phyloP scores from a whole-genome alignment of 2,329 filamentous ascomycete species.

The Botrytis hyacinthi region DNA sequence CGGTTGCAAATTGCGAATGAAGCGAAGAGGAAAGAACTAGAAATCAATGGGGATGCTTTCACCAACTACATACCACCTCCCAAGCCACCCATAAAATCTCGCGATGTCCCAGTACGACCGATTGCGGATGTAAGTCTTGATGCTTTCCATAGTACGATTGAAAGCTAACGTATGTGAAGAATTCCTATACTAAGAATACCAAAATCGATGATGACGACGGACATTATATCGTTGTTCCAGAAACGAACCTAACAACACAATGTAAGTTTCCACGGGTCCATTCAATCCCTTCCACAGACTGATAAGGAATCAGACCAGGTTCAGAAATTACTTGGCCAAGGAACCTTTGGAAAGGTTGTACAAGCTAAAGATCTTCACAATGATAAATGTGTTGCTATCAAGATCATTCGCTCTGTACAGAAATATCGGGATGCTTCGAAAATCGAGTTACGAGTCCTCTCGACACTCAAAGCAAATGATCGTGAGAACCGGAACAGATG shows the following conservation, averaged over 20 bases:
- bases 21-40: constrained; percentile 73
- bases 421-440: constrained; percentile 96
- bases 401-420: constrained; percentile 96
- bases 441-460: constrained; percentile 89
- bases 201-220: constrained; percentile 96
- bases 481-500: constrained; percentile 90
- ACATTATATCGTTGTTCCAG: constrained; percentile 90
- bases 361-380: constrained; percentile 77
- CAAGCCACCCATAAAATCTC: constrained; percentile 85
- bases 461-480: constrained; percentile 89
- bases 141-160: not conserved
- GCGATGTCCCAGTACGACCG: constrained; percentile 66
- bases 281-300: not conserved
- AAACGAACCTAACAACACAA: constrained; percentile 81
- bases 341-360: constrained; percentile 97
- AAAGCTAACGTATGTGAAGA: constrained; percentile 33
- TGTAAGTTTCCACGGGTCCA: constrained; percentile 58
- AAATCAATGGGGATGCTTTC: constrained; percentile 67
- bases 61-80: constrained; percentile 82
- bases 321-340: constrained; percentile 85
- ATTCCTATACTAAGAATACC: constrained; percentile 52
- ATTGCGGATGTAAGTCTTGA: constrained; percentile 58
- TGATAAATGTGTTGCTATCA: constrained; percentile 80
- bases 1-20: constrained; percentile 80
- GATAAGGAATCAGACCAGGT: constrained; percentile 67